phyloP scores from a whole-genome alignment of 2,329 filamentous ascomycete species.

The Colletotrichum tamarilloi region DNA sequence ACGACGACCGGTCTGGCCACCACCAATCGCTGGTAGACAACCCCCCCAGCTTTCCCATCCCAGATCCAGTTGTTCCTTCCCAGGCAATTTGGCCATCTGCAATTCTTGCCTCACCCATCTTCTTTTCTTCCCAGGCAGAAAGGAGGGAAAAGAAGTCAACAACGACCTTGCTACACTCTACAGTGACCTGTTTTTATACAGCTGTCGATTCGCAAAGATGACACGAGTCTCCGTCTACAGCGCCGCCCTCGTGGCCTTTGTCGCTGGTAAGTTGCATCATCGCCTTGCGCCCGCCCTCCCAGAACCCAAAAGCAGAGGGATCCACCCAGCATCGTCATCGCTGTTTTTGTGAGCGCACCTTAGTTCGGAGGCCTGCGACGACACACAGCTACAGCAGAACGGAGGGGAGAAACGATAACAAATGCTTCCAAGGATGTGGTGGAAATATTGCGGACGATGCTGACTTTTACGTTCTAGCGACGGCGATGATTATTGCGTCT shows the following conservation, averaged over 20 bases:
- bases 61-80: slow-evolving; percentile 12
- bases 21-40: slow-evolving; percentile 24
- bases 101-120: slow-evolving; percentile 7
- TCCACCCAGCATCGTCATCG: slow-evolving; percentile 34
- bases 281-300: neutral
- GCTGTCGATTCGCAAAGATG: slow-evolving; percentile 44
- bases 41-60: slow-evolving; percentile 5
- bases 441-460: slow-evolving; percentile 24
- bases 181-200: neutral
- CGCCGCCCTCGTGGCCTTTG: slow-evolving; percentile 54
- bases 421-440: neutral
- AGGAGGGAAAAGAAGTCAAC: slow-evolving; percentile 6
- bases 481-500: slow-evolving; percentile 76
- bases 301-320: slow-evolving; percentile 4
- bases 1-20: slow-evolving; percentile 28
- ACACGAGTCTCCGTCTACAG: slow-evolving; percentile 57
- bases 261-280: slow-evolving; percentile 51
- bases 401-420: neutral
- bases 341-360: neutral
- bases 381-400: neutral
- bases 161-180: neutral
- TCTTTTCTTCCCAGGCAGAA: slow-evolving; percentile 16
- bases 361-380: neutral
- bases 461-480: slow-evolving; percentile 62
- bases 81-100: slow-evolving; percentile 6